Percentiles rank a stretch among this genome's conserved stretches.
Evolutionary conservation across 495 filamentous ascomycete species (phyloP).

Genomic region (Clavariopsis aquatica): DNA sequence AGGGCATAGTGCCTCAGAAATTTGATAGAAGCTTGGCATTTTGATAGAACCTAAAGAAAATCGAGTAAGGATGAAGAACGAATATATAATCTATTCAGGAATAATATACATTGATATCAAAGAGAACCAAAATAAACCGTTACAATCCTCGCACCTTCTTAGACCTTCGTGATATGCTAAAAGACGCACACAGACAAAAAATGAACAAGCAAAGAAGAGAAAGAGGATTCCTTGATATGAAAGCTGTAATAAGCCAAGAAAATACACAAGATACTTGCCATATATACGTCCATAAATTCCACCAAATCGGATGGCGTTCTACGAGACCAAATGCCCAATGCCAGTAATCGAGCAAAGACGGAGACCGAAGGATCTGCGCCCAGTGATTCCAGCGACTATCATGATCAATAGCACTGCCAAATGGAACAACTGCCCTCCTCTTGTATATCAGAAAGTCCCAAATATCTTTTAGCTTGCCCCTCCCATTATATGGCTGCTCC

Average conservation of each 20-base stretch:
- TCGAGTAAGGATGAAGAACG: too few species aligned
- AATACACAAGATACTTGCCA: neutral
- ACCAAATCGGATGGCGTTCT: neutral
- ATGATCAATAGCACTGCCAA: neutral
- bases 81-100: too few species aligned
- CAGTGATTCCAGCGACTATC: conserved; percentile 6
- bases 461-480: conserved; percentile 6
- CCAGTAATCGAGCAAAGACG: neutral
- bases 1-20: too few species aligned
- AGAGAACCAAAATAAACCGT: too few species aligned
- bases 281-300: neutral
- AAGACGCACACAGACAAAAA: too few species aligned
- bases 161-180: too few species aligned
- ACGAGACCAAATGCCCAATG: neutral
- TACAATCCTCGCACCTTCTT: too few species aligned
- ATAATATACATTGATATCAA: too few species aligned
- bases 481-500: conserved; percentile 3
- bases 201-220: too few species aligned
- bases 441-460: conserved; percentile 1
- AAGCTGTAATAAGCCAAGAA: neutral
- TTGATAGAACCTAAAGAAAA: too few species aligned
- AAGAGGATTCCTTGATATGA: too few species aligned
- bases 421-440: neutral
- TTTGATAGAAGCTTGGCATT: too few species aligned
- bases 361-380: neutral